Conservation (phyloP, 2,329 filamentous ascomycete genomes). For the Amauroascus verrucosus region DNA sequence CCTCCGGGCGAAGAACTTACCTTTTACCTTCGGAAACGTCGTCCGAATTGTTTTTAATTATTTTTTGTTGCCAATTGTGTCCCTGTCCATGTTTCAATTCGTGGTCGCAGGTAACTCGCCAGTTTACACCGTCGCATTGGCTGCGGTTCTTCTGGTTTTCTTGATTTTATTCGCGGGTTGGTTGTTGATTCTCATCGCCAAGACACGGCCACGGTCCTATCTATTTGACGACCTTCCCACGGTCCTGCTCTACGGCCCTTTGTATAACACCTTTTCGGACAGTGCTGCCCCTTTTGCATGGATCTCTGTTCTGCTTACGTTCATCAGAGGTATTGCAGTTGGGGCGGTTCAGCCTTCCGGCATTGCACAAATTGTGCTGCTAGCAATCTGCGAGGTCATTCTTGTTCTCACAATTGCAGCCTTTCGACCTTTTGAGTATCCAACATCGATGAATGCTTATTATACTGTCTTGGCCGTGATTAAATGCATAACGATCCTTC, state of each 20-base stretch:
- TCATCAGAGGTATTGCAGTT: conserved; percentile 79
- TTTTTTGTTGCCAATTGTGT: conserved; percentile 76
- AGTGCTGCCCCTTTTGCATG: conserved; percentile 83
- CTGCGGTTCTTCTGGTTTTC: conserved; percentile 61
- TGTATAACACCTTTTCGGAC: conserved; percentile 97
- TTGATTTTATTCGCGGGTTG: conserved; percentile 66
- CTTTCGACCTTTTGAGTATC: conserved; percentile 78
- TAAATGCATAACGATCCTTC: conserved; percentile 62
- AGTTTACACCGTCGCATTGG: conserved; percentile 60
- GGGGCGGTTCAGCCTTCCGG: conserved; percentile 88
- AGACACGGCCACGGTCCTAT: conserved; percentile 69
- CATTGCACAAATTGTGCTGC: conserved; percentile 80
- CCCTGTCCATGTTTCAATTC: conserved; percentile 83
- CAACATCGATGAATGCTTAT: conserved; percentile 96
- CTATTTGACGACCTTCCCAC: conserved; percentile 90
- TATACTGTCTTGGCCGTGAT: conserved; percentile 74
- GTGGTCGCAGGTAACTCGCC: conserved; percentile 62
- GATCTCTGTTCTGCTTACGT: conserved; percentile 72
- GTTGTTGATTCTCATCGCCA: conserved; percentile 70
- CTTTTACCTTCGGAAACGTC: conserved; percentile 69
- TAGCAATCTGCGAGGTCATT: conserved; percentile 90
- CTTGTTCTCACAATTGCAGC: conserved; percentile 77
- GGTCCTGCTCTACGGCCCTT: conserved; percentile 75
- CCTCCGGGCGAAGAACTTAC: conserved; percentile 78
- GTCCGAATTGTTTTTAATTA: conserved; percentile 87